Base-by-base conservation (phyloP, 2,329 filamentous ascomycete species). In the Fusarium sterilihyphosum region DNA sequence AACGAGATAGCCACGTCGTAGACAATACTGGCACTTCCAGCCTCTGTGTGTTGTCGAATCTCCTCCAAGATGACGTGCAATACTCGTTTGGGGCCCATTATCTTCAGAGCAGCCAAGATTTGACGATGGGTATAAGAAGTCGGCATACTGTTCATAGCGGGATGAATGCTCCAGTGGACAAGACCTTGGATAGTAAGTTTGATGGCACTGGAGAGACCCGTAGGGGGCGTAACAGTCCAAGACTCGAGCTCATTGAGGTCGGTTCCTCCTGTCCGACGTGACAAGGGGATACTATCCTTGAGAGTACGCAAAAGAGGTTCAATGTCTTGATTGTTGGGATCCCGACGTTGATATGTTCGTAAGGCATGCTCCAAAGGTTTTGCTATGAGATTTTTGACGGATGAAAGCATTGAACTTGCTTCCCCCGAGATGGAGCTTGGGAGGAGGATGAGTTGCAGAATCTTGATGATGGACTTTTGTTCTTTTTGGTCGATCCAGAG, bases 91-190 rank as follows among this genome's bases (percentile, higher is more conserved):
- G 92, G 88, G 1, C 92, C 92, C 2, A 93, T 82, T 38, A 93
- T 84, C 63, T 88, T 88, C 41, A 90, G 81, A 0, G 88, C 90
- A 0, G 88, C 86, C 14, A 93, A 86, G 6, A 94, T 84, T 73
- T 93, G 91, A 9, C 92, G 90, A 78, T 95, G 92, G 0, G 92
- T 93, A 80, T 95, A 96, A 17, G 88, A 86, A 0, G 92, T 86
- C 4, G 89, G 89, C 83, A 88, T 88, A 38, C 84, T 84, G 65
- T 88, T 89, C 41, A 88, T 81, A 9, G 83, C 84, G 1, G 89
- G 87, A 58, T 91, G 87, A 44, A 90, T 82, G 38, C 88, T 89
- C 93, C 93, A 96, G 56, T 90, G 86, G 5, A 92, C 86, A 9
- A 95, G 87, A 3, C 85, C 86, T 61, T 91, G 88, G 3, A 94